These are phyloP conservation scores for Wolfiporia cocos DNA, from an alignment of 1,284 basidiomycete genomes.

Conservation along the genomic window DNA sequence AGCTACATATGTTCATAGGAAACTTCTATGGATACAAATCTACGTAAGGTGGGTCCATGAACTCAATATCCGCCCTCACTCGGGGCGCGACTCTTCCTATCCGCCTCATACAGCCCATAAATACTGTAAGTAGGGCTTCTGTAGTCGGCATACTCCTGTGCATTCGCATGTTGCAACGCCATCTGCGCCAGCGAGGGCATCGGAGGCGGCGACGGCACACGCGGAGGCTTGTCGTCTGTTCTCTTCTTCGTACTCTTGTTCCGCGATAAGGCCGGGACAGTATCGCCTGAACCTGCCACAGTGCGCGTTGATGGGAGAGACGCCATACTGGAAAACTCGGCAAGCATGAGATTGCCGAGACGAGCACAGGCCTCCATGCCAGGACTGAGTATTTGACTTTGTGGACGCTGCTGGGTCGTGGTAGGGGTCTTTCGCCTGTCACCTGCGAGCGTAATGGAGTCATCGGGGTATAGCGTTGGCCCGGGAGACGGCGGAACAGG, in stretches of 20 bases:
- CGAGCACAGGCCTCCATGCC: constrained; percentile 37
- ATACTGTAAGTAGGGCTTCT: constrained; percentile 78
- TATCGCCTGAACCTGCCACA: constrained; percentile 15
- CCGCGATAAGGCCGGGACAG: constrained; percentile 3
- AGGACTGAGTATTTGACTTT: constrained; percentile 22
- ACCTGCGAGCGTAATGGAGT: constrained; percentile 57
- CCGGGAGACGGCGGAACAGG: constrained; percentile 38
- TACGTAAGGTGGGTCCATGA: too few species aligned
- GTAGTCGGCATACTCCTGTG: constrained; percentile 57
- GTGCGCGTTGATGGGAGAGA: constrained; percentile 24
- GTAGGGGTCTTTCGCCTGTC: constrained; percentile 21
- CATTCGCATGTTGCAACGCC: constrained; percentile 58
- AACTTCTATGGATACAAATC: constrained; percentile 8
- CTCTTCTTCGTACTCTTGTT: constrained; percentile 21
- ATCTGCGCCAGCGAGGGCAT: constrained; percentile 71
- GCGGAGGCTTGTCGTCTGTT: constrained; percentile 58
- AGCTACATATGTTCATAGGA: too few species aligned
- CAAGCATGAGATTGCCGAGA: constrained; percentile 56
- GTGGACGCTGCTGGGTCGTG: constrained; percentile 12
- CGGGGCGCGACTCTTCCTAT: constrained; percentile 46
- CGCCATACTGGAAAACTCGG: constrained; percentile 37
- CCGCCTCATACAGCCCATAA: constrained; percentile 63
- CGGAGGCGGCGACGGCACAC: constrained; percentile 71
- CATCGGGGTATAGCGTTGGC: constrained; percentile 62
- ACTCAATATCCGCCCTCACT: constrained; percentile 22